Conservation (phyloP, 2,329 filamentous ascomycete species). For the Alternaria panax region DNA sequence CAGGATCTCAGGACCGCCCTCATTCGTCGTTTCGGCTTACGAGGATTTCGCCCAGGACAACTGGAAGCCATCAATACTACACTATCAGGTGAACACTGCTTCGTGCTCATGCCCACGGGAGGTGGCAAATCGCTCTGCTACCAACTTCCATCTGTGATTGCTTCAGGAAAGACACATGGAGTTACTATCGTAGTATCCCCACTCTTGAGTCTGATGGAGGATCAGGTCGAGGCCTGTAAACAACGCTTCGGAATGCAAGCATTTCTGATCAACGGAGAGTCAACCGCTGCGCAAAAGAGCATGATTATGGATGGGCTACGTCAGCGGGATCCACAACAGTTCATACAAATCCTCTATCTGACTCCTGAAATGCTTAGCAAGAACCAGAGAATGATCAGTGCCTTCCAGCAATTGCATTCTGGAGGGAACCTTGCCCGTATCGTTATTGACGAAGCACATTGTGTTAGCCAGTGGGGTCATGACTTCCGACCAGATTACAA, state of each 20-base stretch:
- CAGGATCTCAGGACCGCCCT: slow-evolving; percentile 81
- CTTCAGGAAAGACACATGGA: slow-evolving; percentile 79
- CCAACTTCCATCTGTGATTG: slow-evolving; percentile 87
- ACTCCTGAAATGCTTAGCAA: slow-evolving; percentile 97
- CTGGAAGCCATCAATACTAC: slow-evolving; percentile 96
- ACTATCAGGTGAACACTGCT: slow-evolving; percentile 83
- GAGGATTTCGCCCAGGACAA: slow-evolving; percentile 88
- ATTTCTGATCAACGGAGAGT: slow-evolving; percentile 81
- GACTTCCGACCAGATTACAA: slow-evolving; percentile 98
- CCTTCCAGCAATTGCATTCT: slow-evolving; percentile 71
- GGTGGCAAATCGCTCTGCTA: slow-evolving; percentile 98
- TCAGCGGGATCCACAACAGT: slow-evolving; percentile 72
- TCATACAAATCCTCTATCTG: slow-evolving; percentile 88
- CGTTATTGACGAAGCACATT: slow-evolving; percentile 99
- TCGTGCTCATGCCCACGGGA: slow-evolving; percentile 97
- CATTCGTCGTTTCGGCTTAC: slow-evolving; percentile 82
- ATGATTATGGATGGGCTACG: slow-evolving; percentile 71
- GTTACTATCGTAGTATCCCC: slow-evolving; percentile 96
- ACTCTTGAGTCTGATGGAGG: slow-evolving; percentile 93
- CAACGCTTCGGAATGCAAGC: slow-evolving; percentile 77
- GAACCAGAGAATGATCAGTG: slow-evolving; percentile 71
- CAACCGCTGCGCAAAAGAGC: slow-evolving; percentile 66
- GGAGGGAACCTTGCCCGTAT: slow-evolving; percentile 81
- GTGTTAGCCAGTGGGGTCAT: slow-evolving; percentile 98
- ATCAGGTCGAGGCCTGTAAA: slow-evolving; percentile 84